Conservation (phyloP, 73 alveolate species). For the Stentor coeruleus region DNA sequence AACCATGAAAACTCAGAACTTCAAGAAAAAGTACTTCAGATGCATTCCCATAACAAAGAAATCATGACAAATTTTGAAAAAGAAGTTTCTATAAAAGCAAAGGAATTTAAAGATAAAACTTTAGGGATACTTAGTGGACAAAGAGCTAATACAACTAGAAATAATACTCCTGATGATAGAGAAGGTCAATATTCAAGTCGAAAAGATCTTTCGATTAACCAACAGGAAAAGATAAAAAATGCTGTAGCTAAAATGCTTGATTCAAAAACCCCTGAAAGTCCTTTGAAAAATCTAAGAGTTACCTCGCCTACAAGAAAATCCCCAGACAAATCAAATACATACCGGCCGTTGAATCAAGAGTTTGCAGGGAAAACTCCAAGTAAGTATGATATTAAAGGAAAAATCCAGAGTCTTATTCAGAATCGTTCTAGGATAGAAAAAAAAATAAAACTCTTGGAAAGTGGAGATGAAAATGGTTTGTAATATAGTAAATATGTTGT, state of each 20-base stretch:
- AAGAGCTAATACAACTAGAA: background rate
- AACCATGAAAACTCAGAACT: background rate
- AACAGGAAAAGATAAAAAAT: background rate
- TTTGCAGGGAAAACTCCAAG: background rate
- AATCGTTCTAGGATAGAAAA: background rate
- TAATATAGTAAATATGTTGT: too few relatives aligned
- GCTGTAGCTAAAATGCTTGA: background rate
- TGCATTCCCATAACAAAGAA: background rate
- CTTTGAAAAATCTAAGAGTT: background rate
- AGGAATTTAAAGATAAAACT: background rate
- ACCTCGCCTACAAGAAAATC: slow-evolving; percentile 13
- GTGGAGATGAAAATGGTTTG: too few relatives aligned
- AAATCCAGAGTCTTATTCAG: background rate
- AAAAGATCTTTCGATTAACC: background rate
- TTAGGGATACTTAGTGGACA: background rate
- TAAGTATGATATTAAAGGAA: background rate
- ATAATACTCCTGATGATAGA: background rate
- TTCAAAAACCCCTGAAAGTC: background rate
- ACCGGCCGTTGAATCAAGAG: background rate
- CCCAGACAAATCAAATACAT: slow-evolving; percentile 4
- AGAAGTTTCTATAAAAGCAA: slow-evolving; percentile 9
- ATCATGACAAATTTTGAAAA: background rate
- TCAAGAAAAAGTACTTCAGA: background rate
- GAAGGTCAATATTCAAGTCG: background rate
- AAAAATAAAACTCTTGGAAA: too few relatives aligned